Evolutionary conservation across 768 basidiomycete genomes (phyloP).

Genomic region (Rhodotorula diobovata): DNA sequence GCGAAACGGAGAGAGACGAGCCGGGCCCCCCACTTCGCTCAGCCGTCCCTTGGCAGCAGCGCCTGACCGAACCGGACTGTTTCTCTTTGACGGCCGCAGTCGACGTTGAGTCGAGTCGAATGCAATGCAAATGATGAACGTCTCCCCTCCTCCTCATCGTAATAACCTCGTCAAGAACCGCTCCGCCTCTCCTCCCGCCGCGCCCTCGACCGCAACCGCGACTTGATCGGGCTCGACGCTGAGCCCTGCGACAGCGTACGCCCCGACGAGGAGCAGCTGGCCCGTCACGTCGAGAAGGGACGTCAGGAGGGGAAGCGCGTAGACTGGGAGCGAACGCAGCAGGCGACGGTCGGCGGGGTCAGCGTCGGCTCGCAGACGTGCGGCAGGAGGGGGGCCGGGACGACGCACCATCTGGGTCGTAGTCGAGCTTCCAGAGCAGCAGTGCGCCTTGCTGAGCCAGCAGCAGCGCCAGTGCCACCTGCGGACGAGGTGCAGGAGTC

Average conservation of each 20-base stretch:
- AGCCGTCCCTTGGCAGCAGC: too few relatives aligned
- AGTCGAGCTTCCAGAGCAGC: slow-evolving; percentile 41
- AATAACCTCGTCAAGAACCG: too few relatives aligned
- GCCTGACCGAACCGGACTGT: too few relatives aligned
- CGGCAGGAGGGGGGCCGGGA: too few relatives aligned
- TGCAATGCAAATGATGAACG: too few relatives aligned
- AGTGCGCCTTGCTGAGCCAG: slow-evolving; percentile 21
- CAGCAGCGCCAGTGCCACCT: slow-evolving; percentile 16
- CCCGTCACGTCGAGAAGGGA: slow-evolving; percentile 41
- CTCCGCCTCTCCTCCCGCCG: neutral
- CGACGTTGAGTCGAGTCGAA: too few relatives aligned
- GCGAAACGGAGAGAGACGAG: too few relatives aligned
- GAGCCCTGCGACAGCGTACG: slow-evolving; percentile 11
- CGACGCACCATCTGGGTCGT: slow-evolving; percentile 41
- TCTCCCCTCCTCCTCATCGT: too few relatives aligned
- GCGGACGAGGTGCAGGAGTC: neutral
- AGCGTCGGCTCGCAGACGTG: neutral
- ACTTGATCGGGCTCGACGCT: too few relatives aligned
- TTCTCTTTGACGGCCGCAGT: too few relatives aligned
- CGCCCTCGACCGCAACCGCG: neutral
- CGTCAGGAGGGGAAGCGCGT: slow-evolving; percentile 40
- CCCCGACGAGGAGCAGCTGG: slow-evolving; percentile 41
- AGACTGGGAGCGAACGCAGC: neutral
- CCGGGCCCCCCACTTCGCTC: too few relatives aligned
- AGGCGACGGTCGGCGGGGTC: too few relatives aligned